Evolutionary conservation across 495 filamentous ascomycete genomes (phyloP), one percentile per base, ranked within the genome.

Genomic region (Annulohypoxylon moriforme): DNA sequence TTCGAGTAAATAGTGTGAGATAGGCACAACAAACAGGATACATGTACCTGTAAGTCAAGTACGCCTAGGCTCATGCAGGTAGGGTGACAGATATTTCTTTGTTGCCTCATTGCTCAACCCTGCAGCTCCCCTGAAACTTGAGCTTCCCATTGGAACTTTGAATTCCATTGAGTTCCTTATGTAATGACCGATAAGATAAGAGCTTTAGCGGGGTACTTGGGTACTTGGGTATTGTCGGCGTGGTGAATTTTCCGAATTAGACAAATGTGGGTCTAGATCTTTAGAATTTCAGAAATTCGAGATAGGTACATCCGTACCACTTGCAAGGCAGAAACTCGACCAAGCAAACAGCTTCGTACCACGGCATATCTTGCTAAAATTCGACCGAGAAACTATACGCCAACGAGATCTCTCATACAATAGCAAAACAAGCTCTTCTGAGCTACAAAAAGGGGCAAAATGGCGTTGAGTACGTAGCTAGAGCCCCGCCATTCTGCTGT

Each of bases 381-480:
- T 24, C 18, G 20, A 49, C 18, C 16, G 29, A 38, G n/a, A 24
- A 49, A n/a, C 42, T 47, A 34, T 20, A 0, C 0, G 25, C 58
- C 33, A 36, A n/a, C 34, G 34, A 60, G 44, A 66, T 22, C 25
- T 16, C 4, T 33, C 29, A 6, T 3, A 20, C 16, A 38, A 33
- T 5, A 49, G 20, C 36, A 63, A 0, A 11, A 1, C 8, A 68
- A 74, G 76, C 76, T 78, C 76, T 57, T 6, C 38, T 66, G 76
- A 78, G 76, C 76, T 71, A 44, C 13, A 64, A 50, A 68, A 61
- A 25, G 67, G 36, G 69, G 18, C 73, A 85, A 80, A 7, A 86
- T 86, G 84, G 81, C 83, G 64, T 69, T 86, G 78, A 85, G 84
- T 76, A 77, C 62, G 72, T 29, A 20, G 62, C 47, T 46, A 57